A percentile compares a stretch with the other conserved stretches of the same genome.
Conservation (phyloP, 73 alveolate species). For the Paramecium primaurelia region DNA sequence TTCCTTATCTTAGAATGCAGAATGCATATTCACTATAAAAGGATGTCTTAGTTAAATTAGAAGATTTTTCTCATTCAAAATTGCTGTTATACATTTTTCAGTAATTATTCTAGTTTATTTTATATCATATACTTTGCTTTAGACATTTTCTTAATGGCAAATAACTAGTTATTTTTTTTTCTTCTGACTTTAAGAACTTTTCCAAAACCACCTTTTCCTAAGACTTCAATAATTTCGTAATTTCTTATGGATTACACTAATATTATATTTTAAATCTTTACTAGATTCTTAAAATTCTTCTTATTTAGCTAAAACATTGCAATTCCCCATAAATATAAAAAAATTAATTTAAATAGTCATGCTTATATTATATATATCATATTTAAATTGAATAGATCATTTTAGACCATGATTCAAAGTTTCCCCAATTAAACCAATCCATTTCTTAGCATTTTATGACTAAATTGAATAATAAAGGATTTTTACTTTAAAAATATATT, state of each 20-base stretch:
- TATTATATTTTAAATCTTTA: background rate
- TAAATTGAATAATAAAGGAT: background rate
- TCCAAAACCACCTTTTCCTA: slow-evolving; percentile 62
- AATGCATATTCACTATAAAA: slow-evolving; percentile 75
- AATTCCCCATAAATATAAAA: background rate
- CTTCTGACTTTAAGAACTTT: slow-evolving; percentile 83
- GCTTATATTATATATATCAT: background rate
- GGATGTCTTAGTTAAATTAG: background rate
- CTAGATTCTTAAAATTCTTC: background rate
- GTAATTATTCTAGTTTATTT: background rate
- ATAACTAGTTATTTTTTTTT: slow-evolving; percentile 66
- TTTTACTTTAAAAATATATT: slow-evolving; percentile 20
- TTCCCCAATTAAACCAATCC: background rate
- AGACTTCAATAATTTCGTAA: background rate
- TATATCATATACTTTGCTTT: slow-evolving; percentile 43
- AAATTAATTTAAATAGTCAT: background rate
- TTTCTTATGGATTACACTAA: background rate
- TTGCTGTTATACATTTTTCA: background rate
- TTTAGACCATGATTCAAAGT: background rate
- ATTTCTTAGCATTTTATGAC: slow-evolving; percentile 29
- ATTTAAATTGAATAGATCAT: background rate
- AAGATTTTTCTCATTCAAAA: slow-evolving; percentile 27
- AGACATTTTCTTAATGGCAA: slow-evolving; percentile 83
- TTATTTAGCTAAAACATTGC: background rate
- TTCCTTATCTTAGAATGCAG: slow-evolving; percentile 93